Conservation (phyloP, 2,329 filamentous ascomycete genomes). For the Colletotrichum eremochloae region DNA sequence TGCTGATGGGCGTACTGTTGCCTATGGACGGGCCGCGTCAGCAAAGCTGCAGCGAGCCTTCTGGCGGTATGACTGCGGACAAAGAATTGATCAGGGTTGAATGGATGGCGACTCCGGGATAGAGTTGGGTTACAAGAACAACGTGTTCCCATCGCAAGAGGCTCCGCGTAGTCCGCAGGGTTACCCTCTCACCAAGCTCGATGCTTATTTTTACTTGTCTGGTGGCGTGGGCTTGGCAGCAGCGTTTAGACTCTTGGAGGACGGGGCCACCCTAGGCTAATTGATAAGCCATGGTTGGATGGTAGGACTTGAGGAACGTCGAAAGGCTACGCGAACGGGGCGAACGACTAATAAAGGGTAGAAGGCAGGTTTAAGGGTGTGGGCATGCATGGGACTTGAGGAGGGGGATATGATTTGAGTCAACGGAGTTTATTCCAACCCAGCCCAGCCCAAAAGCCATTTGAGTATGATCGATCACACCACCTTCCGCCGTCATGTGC, state of each 20-base stretch:
- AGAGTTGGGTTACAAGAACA: slow-evolving; percentile 11
- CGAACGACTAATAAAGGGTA: background rate
- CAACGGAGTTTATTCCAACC: slow-evolving; percentile 25
- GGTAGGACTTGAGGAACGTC: slow-evolving; percentile 13
- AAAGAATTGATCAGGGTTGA: background rate
- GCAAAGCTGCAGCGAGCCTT: slow-evolving; percentile 32
- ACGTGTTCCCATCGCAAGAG: slow-evolving; percentile 16
- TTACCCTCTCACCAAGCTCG: slow-evolving; percentile 26
- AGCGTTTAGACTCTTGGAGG: slow-evolving; percentile 24
- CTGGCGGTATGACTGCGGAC: slow-evolving; percentile 9
- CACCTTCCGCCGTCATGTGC: slow-evolving; percentile 10
- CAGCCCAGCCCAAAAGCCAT: slow-evolving; percentile 34
- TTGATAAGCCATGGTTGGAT: slow-evolving; percentile 33
- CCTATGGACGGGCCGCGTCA: slow-evolving; percentile 37
- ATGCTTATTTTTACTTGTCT: slow-evolving; percentile 36
- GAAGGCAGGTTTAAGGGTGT: slow-evolving; percentile 16
- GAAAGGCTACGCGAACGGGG: slow-evolving; percentile 39
- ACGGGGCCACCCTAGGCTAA: slow-evolving; percentile 16
- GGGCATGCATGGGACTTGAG: slow-evolving; percentile 6
- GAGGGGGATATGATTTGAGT: slow-evolving; percentile 31
- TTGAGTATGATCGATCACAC: slow-evolving; percentile 30
- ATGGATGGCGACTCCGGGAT: slow-evolving; percentile 10
- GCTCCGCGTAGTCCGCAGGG: slow-evolving; percentile 17
- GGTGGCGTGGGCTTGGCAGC: slow-evolving; percentile 27
- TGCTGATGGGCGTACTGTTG: slow-evolving; percentile 29